Percentiles rank a stretch among this genome's conserved stretches.
These are phyloP conservation scores for Sutorius eximius DNA, from an alignment of 1,284 basidiomycete genomes.

Conservation along the genomic window DNA sequence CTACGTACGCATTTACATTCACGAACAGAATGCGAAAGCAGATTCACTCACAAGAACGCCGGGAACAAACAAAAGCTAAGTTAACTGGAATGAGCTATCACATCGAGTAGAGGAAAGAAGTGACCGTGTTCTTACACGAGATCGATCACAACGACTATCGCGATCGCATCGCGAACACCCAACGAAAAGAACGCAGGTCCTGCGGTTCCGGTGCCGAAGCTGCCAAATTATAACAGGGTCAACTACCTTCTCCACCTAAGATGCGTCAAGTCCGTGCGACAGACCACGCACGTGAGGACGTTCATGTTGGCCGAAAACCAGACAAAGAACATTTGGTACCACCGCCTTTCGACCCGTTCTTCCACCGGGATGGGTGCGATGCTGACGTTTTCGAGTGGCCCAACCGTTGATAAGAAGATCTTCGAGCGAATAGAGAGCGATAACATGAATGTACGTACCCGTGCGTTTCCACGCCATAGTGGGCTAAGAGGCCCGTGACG, in stretches of 20 bases:
- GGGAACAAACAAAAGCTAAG: slow-evolving; percentile 37
- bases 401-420: not conserved
- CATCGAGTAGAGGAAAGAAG: not conserved
- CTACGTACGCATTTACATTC: slow-evolving; percentile 30
- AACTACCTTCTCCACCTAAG: not conserved
- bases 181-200: slow-evolving; percentile 61
- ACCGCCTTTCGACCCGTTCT: slow-evolving; percentile 49
- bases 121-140: slow-evolving; percentile 44
- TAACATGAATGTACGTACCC: slow-evolving; percentile 30
- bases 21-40: not conserved
- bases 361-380: slow-evolving; percentile 51
- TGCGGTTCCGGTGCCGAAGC: slow-evolving; percentile 55
- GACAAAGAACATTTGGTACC: slow-evolving; percentile 65
- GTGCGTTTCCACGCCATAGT: slow-evolving; percentile 39
- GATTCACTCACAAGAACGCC: slow-evolving; percentile 53
- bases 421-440: too few relatives aligned
- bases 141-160: slow-evolving; percentile 55
- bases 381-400: slow-evolving; percentile 30
- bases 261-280: too few relatives aligned
- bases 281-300: slow-evolving; percentile 46
- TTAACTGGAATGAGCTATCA: not conserved
- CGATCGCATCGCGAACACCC: slow-evolving; percentile 51
- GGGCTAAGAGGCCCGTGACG: slow-evolving; percentile 18
- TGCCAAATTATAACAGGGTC: slow-evolving; percentile 16
- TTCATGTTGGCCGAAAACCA: slow-evolving; percentile 69